Evolutionary conservation across 306 rosid species (phyloP).

Genomic region (Phaseolus lunatus): DNA sequence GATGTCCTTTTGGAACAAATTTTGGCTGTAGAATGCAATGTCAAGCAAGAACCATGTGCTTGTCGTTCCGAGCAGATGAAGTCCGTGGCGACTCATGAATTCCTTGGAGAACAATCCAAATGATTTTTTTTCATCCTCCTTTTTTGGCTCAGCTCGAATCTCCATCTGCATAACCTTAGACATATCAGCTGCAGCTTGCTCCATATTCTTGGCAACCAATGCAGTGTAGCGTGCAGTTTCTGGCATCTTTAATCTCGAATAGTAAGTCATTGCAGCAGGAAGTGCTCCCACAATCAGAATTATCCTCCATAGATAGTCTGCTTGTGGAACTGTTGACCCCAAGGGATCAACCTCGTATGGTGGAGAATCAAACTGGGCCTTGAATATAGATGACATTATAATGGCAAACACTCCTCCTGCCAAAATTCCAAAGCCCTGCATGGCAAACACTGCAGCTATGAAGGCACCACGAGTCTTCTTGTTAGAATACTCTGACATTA

Average conservation of each 20-base stretch:
- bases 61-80: conserved; percentile 73
- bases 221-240: conserved; percentile 87
- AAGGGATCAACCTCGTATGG: conserved; percentile 52
- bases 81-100: conserved; percentile 66
- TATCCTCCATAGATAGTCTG: conserved; percentile 74
- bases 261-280: conserved; percentile 72
- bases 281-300: conserved; percentile 75
- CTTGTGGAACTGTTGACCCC: conserved; percentile 68
- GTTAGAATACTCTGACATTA: conserved; percentile 41
- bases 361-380: conserved; percentile 53
- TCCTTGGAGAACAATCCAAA: conserved; percentile 64
- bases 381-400: conserved; percentile 50
- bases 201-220: conserved; percentile 66
- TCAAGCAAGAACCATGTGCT: conserved; percentile 81
- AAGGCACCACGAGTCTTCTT: conserved; percentile 43
- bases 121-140: conserved; percentile 27
- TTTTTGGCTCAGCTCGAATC: conserved; percentile 46
- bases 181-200: conserved; percentile 72
- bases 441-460: conserved; percentile 82
- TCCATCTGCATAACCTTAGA: conserved; percentile 71
- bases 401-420: conserved; percentile 73
- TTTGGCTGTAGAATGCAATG: conserved; percentile 36
- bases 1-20: conserved; percentile 81
- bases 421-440: conserved; percentile 87
- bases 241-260: conserved; percentile 77